Conservation (phyloP, 2,329 filamentous ascomycete species). For the Talaromyces sp. region DNA sequence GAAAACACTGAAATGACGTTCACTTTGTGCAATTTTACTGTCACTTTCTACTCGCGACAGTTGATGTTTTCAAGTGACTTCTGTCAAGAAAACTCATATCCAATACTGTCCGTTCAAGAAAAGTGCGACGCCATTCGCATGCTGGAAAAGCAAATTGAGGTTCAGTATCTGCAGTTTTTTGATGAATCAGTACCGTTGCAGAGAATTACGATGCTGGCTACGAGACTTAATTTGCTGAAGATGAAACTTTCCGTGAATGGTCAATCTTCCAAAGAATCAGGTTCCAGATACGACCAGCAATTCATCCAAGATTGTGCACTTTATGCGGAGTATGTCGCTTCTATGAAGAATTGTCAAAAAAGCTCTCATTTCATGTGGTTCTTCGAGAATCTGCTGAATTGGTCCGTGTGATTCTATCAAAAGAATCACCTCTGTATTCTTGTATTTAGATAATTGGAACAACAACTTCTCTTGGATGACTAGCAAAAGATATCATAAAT, state of each 20-base stretch:
- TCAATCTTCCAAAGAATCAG: conserved; percentile 6
- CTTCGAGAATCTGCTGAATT: conserved; percentile 2
- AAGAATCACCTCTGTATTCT: not conserved
- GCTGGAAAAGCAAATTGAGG: conserved; percentile 15
- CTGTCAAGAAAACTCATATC: conserved; percentile 18
- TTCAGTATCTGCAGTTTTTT: conserved; percentile 17
- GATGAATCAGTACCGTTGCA: conserved; percentile 12
- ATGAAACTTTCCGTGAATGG: conserved; percentile 1
- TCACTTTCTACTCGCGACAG: conserved; percentile 19
- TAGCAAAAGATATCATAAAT: not conserved
- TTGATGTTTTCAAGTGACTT: conserved; percentile 22
- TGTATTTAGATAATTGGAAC: not conserved
- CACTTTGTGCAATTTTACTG: conserved; percentile 20
- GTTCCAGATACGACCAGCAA: conserved; percentile 1
- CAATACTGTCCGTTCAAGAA: conserved; percentile 9
- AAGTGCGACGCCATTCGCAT: conserved; percentile 20
- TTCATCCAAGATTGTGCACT: conserved; percentile 5
- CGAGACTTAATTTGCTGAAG: not conserved
- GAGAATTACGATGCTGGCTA: not conserved
- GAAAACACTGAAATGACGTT: conserved; percentile 24
- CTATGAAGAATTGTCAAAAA: conserved; percentile 3
- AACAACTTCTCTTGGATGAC: not conserved
- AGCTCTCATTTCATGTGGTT: conserved; percentile 4
- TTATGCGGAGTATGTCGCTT: conserved; percentile 1
- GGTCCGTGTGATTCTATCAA: conserved; percentile 1